A percentile compares a stretch with the other conserved stretches of the same genome.
phyloP scores from a whole-genome alignment of 2,329 filamentous ascomycete species.

The Ascochyta viciae-villosae region DNA sequence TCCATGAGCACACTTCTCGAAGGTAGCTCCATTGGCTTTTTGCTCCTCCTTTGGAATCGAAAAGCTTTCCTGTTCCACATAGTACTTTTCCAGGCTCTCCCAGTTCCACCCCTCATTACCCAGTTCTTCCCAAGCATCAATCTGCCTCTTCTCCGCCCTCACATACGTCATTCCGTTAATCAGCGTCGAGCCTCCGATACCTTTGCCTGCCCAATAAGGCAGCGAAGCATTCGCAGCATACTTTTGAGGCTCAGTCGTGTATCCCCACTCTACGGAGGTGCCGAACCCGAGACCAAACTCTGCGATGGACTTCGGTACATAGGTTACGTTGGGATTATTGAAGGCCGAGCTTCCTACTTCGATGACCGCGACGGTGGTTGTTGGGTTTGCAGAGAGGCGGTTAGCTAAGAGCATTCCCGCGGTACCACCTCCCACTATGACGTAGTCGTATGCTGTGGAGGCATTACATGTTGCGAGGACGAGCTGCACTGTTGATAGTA shows the following conservation, averaged over 20 bases:
- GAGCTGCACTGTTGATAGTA: conserved; percentile 3
- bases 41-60: conserved; percentile 26
- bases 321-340: conserved; percentile 42
- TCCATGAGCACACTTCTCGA: conserved; percentile 30
- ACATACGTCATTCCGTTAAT: conserved; percentile 54
- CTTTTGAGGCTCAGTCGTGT: conserved; percentile 48
- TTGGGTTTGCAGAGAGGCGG: conserved; percentile 33
- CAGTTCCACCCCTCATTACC: conserved; percentile 47
- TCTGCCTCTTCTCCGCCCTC: conserved; percentile 41
- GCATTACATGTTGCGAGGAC: conserved; percentile 20
- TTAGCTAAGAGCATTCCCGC: conserved; percentile 45
- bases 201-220: conserved; percentile 51
- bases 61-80: conserved; percentile 37
- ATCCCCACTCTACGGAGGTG: conserved; percentile 52
- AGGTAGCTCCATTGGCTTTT: conserved; percentile 32
- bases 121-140: conserved; percentile 44
- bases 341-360: conserved; percentile 44
- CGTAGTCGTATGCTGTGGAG: conserved; percentile 36
- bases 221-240: conserved; percentile 41
- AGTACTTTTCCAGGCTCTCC: conserved; percentile 39
- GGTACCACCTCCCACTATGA: conserved; percentile 44
- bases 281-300: conserved; percentile 35
- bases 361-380: conserved; percentile 37
- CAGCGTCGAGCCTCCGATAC: conserved; percentile 52
- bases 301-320: conserved; percentile 23